Percentiles rank a stretch among this genome's conserved stretches.
Conservation (phyloP, 495 filamentous ascomycete genomes). For the Aspergillus funiculosus region DNA sequence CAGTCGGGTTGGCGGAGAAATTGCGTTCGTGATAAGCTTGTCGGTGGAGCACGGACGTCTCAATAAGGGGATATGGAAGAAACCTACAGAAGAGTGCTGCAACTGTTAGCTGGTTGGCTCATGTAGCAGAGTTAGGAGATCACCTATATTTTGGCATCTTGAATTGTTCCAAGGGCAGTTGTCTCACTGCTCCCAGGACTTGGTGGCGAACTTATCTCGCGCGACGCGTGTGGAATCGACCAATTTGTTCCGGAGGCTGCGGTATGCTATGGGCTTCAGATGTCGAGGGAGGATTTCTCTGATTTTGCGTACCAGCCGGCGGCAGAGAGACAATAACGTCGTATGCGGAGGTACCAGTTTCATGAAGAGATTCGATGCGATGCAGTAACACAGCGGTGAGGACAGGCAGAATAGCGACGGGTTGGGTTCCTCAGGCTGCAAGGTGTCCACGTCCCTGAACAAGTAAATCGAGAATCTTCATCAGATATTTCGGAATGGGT, state of each 20-base stretch:
- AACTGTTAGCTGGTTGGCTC: slow-evolving; percentile 42
- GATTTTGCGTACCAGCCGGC: not conserved
- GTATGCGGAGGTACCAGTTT: not conserved
- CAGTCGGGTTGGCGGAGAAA: slow-evolving; percentile 1
- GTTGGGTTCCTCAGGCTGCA: too few relatives aligned
- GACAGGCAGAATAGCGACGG: slow-evolving; percentile 10
- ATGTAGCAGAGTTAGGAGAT: slow-evolving; percentile 3
- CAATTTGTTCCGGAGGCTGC: not conserved
- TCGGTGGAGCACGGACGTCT: not conserved
- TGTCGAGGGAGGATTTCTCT: not conserved
- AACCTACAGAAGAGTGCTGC: slow-evolving; percentile 65
- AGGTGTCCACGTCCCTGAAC: too few relatives aligned
- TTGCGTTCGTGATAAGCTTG: not conserved
- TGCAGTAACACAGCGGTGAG: slow-evolving; percentile 9
- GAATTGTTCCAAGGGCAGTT: slow-evolving; percentile 17
- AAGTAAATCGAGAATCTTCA: too few relatives aligned
- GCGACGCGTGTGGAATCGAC: slow-evolving; percentile 12
- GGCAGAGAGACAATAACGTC: not conserved
- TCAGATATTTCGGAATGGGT: too few relatives aligned
- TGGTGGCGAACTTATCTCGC: slow-evolving; percentile 19
- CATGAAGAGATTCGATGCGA: slow-evolving; percentile 10
- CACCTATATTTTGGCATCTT: slow-evolving; percentile 82
- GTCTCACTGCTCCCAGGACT: slow-evolving; percentile 20
- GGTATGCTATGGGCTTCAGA: not conserved
- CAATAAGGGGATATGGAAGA: slow-evolving; percentile 6